Evolutionary conservation across 2,329 filamentous ascomycete genomes (phyloP).

Genomic region (Tothia fuscella): DNA sequence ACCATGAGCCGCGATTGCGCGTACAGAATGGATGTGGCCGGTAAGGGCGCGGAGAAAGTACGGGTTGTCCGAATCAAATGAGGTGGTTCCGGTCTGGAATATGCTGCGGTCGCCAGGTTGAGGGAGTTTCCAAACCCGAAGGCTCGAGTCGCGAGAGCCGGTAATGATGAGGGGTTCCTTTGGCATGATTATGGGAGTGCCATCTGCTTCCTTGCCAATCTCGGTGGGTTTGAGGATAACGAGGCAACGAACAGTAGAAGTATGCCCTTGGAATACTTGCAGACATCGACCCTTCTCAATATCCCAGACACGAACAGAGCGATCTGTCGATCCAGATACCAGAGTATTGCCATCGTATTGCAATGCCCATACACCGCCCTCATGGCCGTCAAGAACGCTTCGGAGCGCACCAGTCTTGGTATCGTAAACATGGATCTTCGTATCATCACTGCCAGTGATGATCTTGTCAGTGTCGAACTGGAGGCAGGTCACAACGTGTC

Average conservation of each 20-base stretch:
- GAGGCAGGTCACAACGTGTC: constrained; percentile 92
- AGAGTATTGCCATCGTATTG: constrained; percentile 93
- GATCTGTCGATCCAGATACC: constrained; percentile 90
- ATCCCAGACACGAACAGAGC: constrained; percentile 98
- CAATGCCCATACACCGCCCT: constrained; percentile 93
- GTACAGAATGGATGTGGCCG: constrained; percentile 86
- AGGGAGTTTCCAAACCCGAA: constrained; percentile 89
- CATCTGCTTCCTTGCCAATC: constrained; percentile 58
- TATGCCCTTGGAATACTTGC: constrained; percentile 94
- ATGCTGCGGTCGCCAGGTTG: constrained; percentile 65
- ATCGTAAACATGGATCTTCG: constrained; percentile 94
- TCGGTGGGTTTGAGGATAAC: constrained; percentile 86
- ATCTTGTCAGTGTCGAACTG: constrained; percentile 99
- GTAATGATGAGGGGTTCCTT: constrained; percentile 95
- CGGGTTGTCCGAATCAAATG: constrained; percentile 63
- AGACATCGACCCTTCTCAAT: constrained; percentile 87
- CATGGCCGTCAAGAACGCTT: constrained; percentile 79
- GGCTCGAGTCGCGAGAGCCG: constrained; percentile 84
- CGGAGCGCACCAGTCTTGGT: constrained; percentile 83
- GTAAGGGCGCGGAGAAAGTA: constrained; percentile 83
- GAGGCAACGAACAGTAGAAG: constrained; percentile 88
- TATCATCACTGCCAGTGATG: constrained; percentile 92
- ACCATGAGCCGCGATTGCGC: constrained; percentile 86
- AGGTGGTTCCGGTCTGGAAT: constrained; percentile 66
- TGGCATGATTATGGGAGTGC: constrained; percentile 74